Evolutionary conservation across 1,284 basidiomycete genomes (phyloP), one percentile per base, ranked within the genome.

Genomic region (Tranzscheliella williamsii): DNA sequence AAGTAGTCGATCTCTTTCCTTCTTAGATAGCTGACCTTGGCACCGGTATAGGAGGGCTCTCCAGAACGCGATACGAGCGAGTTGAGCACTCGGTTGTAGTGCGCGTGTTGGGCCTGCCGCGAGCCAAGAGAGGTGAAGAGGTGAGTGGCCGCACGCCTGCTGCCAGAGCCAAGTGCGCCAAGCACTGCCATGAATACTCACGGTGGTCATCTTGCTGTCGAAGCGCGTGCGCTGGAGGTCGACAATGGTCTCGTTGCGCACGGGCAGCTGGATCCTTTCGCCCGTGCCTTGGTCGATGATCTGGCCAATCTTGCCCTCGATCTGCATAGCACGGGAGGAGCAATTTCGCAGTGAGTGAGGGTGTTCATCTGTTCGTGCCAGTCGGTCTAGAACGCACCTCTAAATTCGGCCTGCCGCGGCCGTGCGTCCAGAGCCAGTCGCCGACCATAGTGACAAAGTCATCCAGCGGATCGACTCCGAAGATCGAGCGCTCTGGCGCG

Each of bases 271-370:
- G 29, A 81, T 70, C 30, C 90, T 81, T 66, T 83, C 80, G 15
- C 84, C 84, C 12, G 81, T 80, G 21, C 61, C 68, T 42, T 82
- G 81, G 43, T 91, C 86, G 52, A 84, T 83, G 71, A 97, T 77
- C 12, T 89, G 76, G 1, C 94, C 94, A 38, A 98, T 82, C 81
- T 96, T 97, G 15, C 91, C 91, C 80, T 97, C 94, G 17, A 97
- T 89, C 82, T 95, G 31, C 4, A 13, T 21, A 18, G 32, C 18
- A 34, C n/a, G n/a, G n/a, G n/a, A n/a, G n/a, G n/a, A n/a, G n/a
- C n/a, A n/a, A n/a, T n/a, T n/a, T n/a, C n/a, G n/a, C n/a, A 20
- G 13, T 11, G 32, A 8, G 32, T 18, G 13, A 11, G 11, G 18
- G 32, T 34, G 11, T 34, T 18, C 8, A 8, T 18, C 8, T 17